Evolutionary conservation across 306 rosid genomes (phyloP), one percentile per base, ranked within the genome.

Genomic region (Lathyrus aphaca): DNA sequence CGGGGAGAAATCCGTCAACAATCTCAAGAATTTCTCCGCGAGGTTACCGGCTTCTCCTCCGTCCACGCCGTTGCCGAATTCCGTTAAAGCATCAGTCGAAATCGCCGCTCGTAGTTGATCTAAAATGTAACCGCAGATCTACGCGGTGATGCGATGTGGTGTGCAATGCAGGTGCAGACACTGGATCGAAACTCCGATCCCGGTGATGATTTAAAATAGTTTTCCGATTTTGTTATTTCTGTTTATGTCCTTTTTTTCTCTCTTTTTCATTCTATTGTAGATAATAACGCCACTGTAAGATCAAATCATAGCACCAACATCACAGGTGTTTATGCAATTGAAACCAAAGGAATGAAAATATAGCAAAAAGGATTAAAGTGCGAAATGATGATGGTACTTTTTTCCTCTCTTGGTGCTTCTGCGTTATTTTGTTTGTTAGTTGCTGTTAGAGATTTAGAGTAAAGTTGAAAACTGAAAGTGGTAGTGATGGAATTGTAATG

Each of bases 1-100:
- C 64, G 79, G 78, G 17, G 87, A 79, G 9, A 21, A 72, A 21
- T 37, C 61, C 68, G 16, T 25, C 4, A 76, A 75, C 29, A 90
- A 83, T 10, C 43, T 78, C 7, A 72, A 63, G 44, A 65, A 61
- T 73, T 89, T 87, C 86, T 61, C 89, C 0, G 67, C 88, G 4
- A 79, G 95, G 44, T 75, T 87, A 60, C 98, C 96, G 18, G 48
- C 60, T 1, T 74, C 81, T 44, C 80, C 81, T 15, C 71, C 78
- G 10, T 42, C 69, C 1, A 30, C 10, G 5, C 11, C 43, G 3
- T 68, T 49, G 5, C 29, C 59, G 14, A 16, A 3, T 15, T 68
- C 81, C 0, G 39, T 57, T 3, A 37, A 19, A 16, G 1, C 71
- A 2, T 27, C 53, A 6, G 21, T 67, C 6, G 77, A 75, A 16